A percentile compares a stretch with the other conserved stretches of the same genome.
phyloP scores from a whole-genome alignment of 176 grass and related monocot species.

The Hsuehochloa calcarea region DNA sequence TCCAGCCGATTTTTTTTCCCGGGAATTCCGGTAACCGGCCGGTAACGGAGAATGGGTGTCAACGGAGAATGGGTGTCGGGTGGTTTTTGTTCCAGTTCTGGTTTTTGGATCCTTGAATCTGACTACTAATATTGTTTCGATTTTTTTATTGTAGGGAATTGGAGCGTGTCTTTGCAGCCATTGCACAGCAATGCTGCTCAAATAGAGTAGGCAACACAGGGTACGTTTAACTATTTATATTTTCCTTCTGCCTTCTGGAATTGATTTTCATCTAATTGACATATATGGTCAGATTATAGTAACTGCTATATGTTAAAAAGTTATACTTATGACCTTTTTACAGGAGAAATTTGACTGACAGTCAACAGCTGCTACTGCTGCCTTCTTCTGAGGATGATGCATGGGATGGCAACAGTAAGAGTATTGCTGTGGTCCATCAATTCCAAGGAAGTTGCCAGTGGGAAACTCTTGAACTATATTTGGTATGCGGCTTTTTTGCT shows the following conservation, averaged over 20 bases:
- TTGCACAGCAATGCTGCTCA: conserved; percentile 76
- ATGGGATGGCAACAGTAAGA: conserved; percentile 39
- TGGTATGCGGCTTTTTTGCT: conserved; percentile 47
- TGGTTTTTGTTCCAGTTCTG: too few species aligned
- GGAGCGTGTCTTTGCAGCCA: conserved; percentile 73
- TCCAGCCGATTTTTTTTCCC: too few species aligned
- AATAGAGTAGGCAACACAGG: conserved; percentile 48
- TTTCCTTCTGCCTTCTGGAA: not conserved
- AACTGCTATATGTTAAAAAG: conserved; percentile 10
- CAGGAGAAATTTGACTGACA: conserved; percentile 54
- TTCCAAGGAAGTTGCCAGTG: conserved; percentile 69
- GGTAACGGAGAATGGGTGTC: too few species aligned
- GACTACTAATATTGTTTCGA: conserved; percentile 1
- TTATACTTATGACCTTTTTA: conserved; percentile 25
- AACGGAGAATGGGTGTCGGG: too few species aligned
- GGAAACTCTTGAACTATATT: conserved; percentile 85
- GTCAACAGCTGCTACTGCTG: conserved; percentile 52
- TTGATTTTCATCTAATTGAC: conserved; percentile 8
- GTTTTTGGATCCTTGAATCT: too few species aligned
- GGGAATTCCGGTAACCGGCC: too few species aligned
- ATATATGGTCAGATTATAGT: not conserved
- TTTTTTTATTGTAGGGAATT: conserved; percentile 60
- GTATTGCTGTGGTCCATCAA: conserved; percentile 45
- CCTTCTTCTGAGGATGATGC: conserved; percentile 60
- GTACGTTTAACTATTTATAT: conserved; percentile 24